Evolutionary conservation across 129 eudicot species (phyloP).

Genomic region (Logfia minima): DNA sequence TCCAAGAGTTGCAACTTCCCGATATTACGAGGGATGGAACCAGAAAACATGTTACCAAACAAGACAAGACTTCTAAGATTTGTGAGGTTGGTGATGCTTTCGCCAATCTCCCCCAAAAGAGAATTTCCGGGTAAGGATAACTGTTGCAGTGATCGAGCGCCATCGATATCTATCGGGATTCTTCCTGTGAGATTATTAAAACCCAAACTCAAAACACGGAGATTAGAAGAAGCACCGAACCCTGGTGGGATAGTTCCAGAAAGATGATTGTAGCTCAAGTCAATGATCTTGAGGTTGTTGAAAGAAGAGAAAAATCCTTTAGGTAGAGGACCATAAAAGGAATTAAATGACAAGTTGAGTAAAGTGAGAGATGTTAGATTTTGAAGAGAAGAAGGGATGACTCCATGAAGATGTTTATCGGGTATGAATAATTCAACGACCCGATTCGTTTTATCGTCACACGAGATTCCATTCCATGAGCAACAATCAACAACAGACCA

Average conservation of each 20-base stretch:
- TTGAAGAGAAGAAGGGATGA: constrained; percentile 34
- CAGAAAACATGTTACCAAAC: background rate
- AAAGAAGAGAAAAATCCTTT: constrained; percentile 29
- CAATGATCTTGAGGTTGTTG: constrained; percentile 29
- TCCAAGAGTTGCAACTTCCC: background rate
- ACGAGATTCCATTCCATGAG: constrained; percentile 52
- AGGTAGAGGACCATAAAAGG: constrained; percentile 38
- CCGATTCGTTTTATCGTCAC: constrained; percentile 38
- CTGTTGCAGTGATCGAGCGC: constrained; percentile 13
- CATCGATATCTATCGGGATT: background rate
- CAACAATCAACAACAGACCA: constrained; percentile 40
- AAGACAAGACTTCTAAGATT: background rate
- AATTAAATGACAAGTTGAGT: constrained; percentile 49
- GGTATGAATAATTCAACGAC: constrained; percentile 46
- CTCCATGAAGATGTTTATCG: constrained; percentile 40
- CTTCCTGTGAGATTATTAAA: constrained; percentile 36
- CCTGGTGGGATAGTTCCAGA: constrained; percentile 28
- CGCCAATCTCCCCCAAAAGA: background rate
- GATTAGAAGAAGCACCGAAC: constrained; percentile 24
- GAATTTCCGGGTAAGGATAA: constrained; percentile 34
- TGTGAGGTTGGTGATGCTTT: background rate
- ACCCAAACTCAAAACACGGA: constrained; percentile 37
- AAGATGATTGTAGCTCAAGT: constrained; percentile 39
- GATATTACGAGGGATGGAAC: background rate
- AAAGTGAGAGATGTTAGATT: constrained; percentile 43